Evolutionary conservation across 2,329 filamentous ascomycete species (phyloP).

Genomic region (Helotiales sp.): DNA sequence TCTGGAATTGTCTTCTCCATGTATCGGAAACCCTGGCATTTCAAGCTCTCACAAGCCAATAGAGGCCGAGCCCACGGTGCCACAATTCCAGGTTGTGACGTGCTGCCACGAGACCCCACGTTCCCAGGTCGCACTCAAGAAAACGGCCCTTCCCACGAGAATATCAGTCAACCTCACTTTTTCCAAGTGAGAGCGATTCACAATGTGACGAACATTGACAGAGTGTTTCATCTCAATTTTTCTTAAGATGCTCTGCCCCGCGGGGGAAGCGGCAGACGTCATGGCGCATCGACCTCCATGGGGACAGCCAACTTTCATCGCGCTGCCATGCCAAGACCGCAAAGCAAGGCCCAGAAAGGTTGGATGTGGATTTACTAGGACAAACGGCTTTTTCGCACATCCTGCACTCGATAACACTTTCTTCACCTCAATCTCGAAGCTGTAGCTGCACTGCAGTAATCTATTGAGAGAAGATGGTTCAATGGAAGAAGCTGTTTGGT

Average conservation of each 20-base stretch:
- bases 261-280: not conserved
- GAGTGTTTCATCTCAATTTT: not conserved
- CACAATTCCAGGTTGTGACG: too few relatives aligned
- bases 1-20: too few relatives aligned
- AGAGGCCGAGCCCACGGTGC: too few relatives aligned
- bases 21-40: too few relatives aligned
- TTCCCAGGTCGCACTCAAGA: too few relatives aligned
- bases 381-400: not conserved
- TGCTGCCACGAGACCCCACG: too few relatives aligned
- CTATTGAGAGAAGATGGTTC: slow-evolving; percentile 24
- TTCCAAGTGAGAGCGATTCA: too few relatives aligned
- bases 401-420: not conserved
- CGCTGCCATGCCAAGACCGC: slow-evolving; percentile 1
- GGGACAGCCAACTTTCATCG: not conserved
- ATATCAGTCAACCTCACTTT: too few relatives aligned
- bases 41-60: too few relatives aligned
- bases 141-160: too few relatives aligned
- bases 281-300: not conserved
- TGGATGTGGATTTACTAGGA: not conserved
- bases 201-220: not conserved
- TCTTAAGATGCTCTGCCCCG: not conserved
- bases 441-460: not conserved
- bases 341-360: slow-evolving; percentile 13
- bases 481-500: slow-evolving; percentile 34
- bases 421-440: not conserved